phyloP scores from a whole-genome alignment of 2,329 filamentous ascomycete genomes.

The Beauveria varroae region DNA sequence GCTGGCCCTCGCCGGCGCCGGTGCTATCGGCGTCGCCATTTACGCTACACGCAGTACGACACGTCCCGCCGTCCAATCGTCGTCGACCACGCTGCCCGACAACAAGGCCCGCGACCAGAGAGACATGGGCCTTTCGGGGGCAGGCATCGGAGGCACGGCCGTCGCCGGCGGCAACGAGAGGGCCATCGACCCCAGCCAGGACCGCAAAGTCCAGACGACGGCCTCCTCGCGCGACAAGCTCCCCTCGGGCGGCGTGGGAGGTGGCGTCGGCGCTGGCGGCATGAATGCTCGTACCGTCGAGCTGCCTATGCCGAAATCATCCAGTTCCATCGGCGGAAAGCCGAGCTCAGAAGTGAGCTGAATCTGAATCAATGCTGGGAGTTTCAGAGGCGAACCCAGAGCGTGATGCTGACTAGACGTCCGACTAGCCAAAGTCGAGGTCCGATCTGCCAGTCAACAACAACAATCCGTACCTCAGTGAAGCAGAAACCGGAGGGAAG shows the following conservation, averaged over 20 bases:
- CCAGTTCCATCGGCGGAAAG: neutral
- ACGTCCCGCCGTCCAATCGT: neutral
- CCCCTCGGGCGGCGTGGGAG: constrained; percentile 25
- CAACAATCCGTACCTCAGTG: neutral
- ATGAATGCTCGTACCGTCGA: constrained; percentile 22
- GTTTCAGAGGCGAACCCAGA: neutral
- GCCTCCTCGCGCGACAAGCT: constrained; percentile 24
- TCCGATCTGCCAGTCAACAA: neutral
- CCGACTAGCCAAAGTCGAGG: neutral
- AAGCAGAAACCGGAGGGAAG: neutral
- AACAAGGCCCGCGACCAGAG: neutral
- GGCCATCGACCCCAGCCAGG: neutral
- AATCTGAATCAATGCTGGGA: too few relatives aligned
- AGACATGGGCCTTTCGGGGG: neutral
- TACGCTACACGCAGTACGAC: neutral
- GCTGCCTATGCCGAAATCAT: neutral
- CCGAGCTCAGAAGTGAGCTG: neutral
- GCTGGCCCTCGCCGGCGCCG: neutral
- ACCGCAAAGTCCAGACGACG: constrained; percentile 17
- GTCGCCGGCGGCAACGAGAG: constrained; percentile 2
- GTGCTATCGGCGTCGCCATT: neutral
- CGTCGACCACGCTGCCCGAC: neutral
- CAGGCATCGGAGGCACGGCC: neutral
- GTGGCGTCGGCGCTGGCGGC: constrained; percentile 23
- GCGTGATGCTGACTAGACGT: neutral